Percentiles rank a stretch among this genome's conserved stretches.
Evolutionary conservation across 805 yeast species (phyloP).

Genomic region (Yarrowia divulgata): DNA sequence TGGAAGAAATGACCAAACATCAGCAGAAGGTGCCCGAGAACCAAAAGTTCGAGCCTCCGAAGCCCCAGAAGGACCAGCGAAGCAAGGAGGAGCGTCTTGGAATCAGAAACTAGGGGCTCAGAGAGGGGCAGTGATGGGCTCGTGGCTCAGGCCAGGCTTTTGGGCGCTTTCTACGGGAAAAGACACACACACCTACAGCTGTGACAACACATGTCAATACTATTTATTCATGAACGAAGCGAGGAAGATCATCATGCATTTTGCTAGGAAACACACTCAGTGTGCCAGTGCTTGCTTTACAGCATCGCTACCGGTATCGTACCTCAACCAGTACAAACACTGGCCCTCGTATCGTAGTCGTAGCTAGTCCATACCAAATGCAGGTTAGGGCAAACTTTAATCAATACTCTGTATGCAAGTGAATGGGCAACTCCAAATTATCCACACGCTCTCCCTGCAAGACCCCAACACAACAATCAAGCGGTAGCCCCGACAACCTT

Average conservation of each 20-base stretch:
- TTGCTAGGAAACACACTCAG: no score
- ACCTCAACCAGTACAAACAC: background rate
- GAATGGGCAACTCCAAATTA: constrained; percentile 12
- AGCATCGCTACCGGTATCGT: no score
- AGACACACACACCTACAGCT: no score
- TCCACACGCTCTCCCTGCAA: constrained; percentile 10
- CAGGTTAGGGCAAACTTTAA: constrained; percentile 25
- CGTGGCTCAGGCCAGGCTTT: no score
- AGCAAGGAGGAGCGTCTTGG: constrained; percentile 41
- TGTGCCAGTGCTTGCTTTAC: no score
- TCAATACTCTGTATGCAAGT: background rate
- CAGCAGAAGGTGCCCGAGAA: constrained; percentile 38
- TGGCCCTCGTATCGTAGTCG: background rate
- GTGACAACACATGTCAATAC: background rate
- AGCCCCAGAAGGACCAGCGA: constrained; percentile 25
- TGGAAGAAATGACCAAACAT: constrained; percentile 39
- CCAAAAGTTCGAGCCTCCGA: constrained; percentile 20
- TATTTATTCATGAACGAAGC: background rate
- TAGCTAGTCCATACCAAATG: background rate
- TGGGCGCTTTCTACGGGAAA: no score
- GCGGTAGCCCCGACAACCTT: background rate
- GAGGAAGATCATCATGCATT: no score
- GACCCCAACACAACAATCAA: background rate
- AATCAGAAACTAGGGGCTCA: background rate
- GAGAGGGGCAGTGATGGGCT: no score